Conservation (phyloP, 2,329 filamentous ascomycete species). For the Trichophyton equinum region DNA sequence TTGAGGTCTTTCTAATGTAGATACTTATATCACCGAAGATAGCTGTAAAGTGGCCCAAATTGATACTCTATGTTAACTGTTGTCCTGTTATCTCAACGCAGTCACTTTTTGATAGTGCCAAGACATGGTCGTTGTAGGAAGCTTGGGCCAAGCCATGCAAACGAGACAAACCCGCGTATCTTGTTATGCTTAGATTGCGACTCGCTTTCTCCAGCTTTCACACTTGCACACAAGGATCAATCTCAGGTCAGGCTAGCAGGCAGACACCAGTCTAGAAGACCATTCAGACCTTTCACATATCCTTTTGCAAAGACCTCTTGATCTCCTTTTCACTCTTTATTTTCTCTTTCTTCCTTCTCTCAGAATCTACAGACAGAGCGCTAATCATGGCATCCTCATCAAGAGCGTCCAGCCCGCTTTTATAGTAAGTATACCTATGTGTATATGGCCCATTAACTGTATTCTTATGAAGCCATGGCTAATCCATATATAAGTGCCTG, state of each 20-base stretch:
- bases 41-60: neutral
- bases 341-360: neutral
- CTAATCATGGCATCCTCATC: slow-evolving; percentile 11
- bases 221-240: neutral
- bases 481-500: slow-evolving; percentile 54
- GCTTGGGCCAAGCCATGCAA: neutral
- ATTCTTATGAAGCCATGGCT: neutral
- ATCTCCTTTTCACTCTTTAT: neutral
- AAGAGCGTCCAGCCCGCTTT: slow-evolving; percentile 47
- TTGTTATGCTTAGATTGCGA: neutral
- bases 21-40: neutral
- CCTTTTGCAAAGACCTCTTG: neutral
- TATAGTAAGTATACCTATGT: slow-evolving; percentile 48
- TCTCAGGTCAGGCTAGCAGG: neutral
- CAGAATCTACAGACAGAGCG: neutral
- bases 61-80: neutral
- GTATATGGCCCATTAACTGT: neutral
- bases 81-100: neutral
- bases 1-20: slow-evolving; percentile 6
- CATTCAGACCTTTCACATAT: neutral
- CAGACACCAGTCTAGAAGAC: neutral
- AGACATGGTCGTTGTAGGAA: neutral
- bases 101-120: neutral
- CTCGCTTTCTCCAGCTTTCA: neutral
- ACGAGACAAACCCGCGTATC: neutral